These are phyloP conservation scores for Yarrowia phangngaensis DNA, from an alignment of 805 yeast genomes.

Conservation along the genomic window DNA sequence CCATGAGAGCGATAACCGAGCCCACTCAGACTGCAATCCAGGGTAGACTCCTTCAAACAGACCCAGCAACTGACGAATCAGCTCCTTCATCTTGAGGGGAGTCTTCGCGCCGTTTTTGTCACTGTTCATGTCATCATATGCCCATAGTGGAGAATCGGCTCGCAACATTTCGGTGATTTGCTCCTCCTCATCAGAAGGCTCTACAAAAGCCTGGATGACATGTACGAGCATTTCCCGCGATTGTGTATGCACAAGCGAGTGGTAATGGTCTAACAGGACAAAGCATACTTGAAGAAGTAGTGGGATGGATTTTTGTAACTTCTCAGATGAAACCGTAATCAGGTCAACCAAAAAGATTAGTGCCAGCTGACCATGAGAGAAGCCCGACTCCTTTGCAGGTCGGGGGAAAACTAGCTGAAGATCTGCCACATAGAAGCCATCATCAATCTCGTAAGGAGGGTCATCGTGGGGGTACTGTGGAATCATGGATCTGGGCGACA, in stretches of 20 bases:
- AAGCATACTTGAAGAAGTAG: slow-evolving; percentile 73
- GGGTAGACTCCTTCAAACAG: slow-evolving; percentile 46
- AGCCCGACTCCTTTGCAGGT: slow-evolving; percentile 64
- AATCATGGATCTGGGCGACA: slow-evolving; percentile 87
- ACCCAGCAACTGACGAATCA: slow-evolving; percentile 60
- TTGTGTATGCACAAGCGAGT: slow-evolving; percentile 76
- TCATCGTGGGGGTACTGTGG: slow-evolving; percentile 51
- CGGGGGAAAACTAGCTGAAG: slow-evolving; percentile 52
- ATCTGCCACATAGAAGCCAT: slow-evolving; percentile 59
- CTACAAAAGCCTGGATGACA: slow-evolving; percentile 60
- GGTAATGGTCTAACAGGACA: slow-evolving; percentile 82
- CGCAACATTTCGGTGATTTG: slow-evolving; percentile 55
- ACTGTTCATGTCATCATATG: slow-evolving; percentile 76
- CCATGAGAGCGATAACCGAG: slow-evolving; percentile 78
- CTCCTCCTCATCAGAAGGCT: slow-evolving; percentile 50
- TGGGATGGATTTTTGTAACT: slow-evolving; percentile 59
- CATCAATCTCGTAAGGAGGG: slow-evolving; percentile 36
- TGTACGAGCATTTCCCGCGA: slow-evolving; percentile 73
- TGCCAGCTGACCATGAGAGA: slow-evolving; percentile 84
- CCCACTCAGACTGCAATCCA: slow-evolving; percentile 74
- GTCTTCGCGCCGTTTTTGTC: slow-evolving; percentile 78
- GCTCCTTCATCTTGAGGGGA: slow-evolving; percentile 76
- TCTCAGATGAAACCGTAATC: slow-evolving; percentile 61
- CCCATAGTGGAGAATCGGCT: slow-evolving; percentile 62
- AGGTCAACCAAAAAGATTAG: slow-evolving; percentile 81